phyloP scores from a whole-genome alignment of 257 asterid genomes.

The Voacanga thouarsii region DNA sequence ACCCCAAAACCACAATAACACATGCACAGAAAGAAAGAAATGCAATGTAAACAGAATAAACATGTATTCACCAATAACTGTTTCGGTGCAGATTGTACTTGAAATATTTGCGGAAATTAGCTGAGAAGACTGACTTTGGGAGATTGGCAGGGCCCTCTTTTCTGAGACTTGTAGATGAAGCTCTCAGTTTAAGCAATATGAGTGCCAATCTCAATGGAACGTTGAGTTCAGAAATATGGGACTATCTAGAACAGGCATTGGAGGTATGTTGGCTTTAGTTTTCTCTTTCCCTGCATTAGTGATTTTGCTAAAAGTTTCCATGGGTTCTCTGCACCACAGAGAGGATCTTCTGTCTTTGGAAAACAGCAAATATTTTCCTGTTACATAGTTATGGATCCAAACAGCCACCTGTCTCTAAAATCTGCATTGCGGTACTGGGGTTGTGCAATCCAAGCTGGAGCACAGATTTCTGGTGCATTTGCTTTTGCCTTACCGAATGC shows the following conservation, averaged over 20 bases:
- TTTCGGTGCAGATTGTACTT: slow-evolving; percentile 64
- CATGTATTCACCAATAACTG: slow-evolving; percentile 8
- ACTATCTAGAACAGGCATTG: slow-evolving; percentile 51
- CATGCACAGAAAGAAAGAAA: not conserved
- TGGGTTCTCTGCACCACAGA: slow-evolving; percentile 40
- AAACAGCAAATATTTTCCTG: slow-evolving; percentile 68
- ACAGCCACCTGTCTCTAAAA: slow-evolving; percentile 48
- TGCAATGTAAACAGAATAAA: not conserved
- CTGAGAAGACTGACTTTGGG: slow-evolving; percentile 93
- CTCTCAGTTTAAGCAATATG: slow-evolving; percentile 50
- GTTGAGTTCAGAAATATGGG: slow-evolving; percentile 81
- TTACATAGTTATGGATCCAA: slow-evolving; percentile 68
- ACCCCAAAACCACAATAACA: no score
- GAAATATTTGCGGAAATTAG: slow-evolving; percentile 64
- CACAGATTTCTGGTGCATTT: slow-evolving; percentile 74
- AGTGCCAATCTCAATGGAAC: slow-evolving; percentile 51
- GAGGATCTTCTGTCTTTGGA: slow-evolving; percentile 60
- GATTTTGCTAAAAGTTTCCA: not conserved
- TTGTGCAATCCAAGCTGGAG: slow-evolving; percentile 86
- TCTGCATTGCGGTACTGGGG: slow-evolving; percentile 88
- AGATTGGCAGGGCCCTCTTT: slow-evolving; percentile 86
- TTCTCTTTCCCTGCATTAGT: not conserved
- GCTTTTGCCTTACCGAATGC: slow-evolving; percentile 36
- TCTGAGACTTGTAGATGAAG: slow-evolving; percentile 76
- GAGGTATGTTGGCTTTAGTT: slow-evolving; percentile 45